phyloP scores from a whole-genome alignment of 2,329 filamentous ascomycete species.

The Aspergillus neotritici region DNA sequence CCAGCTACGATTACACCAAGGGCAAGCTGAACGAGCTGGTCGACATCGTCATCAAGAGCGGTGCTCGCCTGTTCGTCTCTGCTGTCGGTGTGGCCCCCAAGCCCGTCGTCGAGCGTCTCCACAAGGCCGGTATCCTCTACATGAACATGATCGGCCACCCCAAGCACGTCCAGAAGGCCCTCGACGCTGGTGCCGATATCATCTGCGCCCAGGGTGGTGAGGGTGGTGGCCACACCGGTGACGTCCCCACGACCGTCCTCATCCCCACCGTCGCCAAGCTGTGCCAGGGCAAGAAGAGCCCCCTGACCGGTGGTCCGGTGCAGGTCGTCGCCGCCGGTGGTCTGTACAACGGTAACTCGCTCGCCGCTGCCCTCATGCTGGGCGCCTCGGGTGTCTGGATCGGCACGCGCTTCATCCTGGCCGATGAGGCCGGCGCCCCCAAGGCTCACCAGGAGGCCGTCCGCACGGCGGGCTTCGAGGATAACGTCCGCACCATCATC shows the following conservation, averaged over 20 bases:
- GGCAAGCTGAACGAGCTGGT: slow-evolving; percentile 89
- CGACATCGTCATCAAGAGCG: slow-evolving; percentile 87
- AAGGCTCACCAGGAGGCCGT: slow-evolving; percentile 94
- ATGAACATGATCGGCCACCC: slow-evolving; percentile 99
- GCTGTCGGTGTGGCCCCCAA: slow-evolving; percentile 92
- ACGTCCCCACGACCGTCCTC: slow-evolving; percentile 84
- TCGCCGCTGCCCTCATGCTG: slow-evolving; percentile 87
- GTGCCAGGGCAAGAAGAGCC: slow-evolving; percentile 73
- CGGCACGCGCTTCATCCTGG: slow-evolving; percentile 90
- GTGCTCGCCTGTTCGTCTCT: slow-evolving; percentile 89
- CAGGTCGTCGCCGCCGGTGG: slow-evolving; percentile 92
- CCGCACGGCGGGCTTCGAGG: slow-evolving; percentile 82
- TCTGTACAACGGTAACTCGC: slow-evolving; percentile 83
- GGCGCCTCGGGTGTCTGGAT: slow-evolving; percentile 93
- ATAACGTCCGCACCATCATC: slow-evolving; percentile 95
- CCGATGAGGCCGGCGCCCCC: slow-evolving; percentile 89
- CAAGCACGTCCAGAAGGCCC: slow-evolving; percentile 96
- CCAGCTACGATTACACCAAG: slow-evolving; percentile 98
- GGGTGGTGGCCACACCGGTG: slow-evolving; percentile 92
- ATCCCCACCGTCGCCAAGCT: slow-evolving; percentile 87
- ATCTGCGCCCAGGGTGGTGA: slow-evolving; percentile 98
- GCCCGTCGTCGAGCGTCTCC: slow-evolving; percentile 80
- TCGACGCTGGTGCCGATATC: slow-evolving; percentile 86
- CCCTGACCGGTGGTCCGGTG: slow-evolving; percentile 78
- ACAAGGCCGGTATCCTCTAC: slow-evolving; percentile 81